Percentiles rank a stretch among this genome's conserved stretches.
These are phyloP conservation scores for Calocybe gangraenosa DNA, from an alignment of 768 basidiomycete genomes.

Conservation along the genomic window DNA sequence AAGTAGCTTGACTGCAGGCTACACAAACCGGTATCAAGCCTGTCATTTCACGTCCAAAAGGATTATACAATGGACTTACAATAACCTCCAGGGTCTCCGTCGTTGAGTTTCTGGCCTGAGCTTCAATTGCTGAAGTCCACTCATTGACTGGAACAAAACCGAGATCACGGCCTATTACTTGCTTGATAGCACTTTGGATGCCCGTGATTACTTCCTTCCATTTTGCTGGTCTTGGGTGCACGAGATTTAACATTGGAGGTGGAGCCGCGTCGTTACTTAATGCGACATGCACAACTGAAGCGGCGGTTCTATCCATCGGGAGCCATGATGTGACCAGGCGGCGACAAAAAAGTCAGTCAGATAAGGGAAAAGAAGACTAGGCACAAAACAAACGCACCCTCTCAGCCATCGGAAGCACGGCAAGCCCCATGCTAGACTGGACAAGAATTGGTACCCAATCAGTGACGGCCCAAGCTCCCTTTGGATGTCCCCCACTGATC, in stretches of 20 bases:
- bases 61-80: slow-evolving; percentile 9
- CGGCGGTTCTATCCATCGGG: slow-evolving; percentile 24
- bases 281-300: slow-evolving; percentile 25
- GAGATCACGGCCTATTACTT: slow-evolving; percentile 1
- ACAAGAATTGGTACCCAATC: slow-evolving; percentile 34
- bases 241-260: slow-evolving; percentile 29
- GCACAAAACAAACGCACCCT: no score
- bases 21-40: not conserved
- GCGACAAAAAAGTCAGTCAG: no score
- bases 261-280: slow-evolving; percentile 15
- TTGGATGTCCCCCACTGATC: slow-evolving; percentile 24
- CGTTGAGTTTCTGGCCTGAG: slow-evolving; percentile 4
- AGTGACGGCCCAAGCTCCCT: slow-evolving; percentile 31
- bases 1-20: slow-evolving; percentile 15
- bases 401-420: slow-evolving; percentile 20
- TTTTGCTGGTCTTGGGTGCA: slow-evolving; percentile 30
- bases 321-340: slow-evolving; percentile 32
- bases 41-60: not conserved
- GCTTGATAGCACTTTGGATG: not conserved
- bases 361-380: no score
- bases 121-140: slow-evolving; percentile 13
- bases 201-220: slow-evolving; percentile 27
- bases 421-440: slow-evolving; percentile 25
- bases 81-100: slow-evolving; percentile 10
- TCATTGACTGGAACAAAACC: slow-evolving; percentile 10